phyloP scores from a whole-genome alignment of 148 eudicot species.

The Selenicereus undatus region DNA sequence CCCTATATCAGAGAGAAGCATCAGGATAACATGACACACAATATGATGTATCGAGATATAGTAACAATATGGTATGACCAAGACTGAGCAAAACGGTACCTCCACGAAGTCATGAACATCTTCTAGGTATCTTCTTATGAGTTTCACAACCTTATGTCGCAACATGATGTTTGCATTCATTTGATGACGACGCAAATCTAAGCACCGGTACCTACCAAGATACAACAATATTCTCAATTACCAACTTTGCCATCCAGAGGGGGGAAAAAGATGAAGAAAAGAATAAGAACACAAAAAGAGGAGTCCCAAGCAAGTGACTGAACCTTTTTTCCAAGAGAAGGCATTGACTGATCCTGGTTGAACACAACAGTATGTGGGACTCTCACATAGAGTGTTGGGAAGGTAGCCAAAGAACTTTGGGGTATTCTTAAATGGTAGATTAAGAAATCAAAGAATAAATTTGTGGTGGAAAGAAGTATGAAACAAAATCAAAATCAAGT shows the following conservation, averaged over 20 bases:
- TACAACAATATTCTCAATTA: slow-evolving; percentile 11
- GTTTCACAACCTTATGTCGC: slow-evolving; percentile 76
- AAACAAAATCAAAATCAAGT: too few relatives aligned
- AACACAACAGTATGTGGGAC: too few relatives aligned
- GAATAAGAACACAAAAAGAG: neutral
- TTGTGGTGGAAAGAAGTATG: too few relatives aligned
- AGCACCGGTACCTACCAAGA: slow-evolving; percentile 73
- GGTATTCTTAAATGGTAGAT: too few relatives aligned
- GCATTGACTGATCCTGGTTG: too few relatives aligned
- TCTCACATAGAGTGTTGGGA: too few relatives aligned
- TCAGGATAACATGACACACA: slow-evolving; percentile 26
- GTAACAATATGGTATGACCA: neutral
- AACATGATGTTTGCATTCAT: slow-evolving; percentile 72
- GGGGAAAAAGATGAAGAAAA: neutral
- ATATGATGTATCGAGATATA: neutral
- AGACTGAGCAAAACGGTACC: slow-evolving; percentile 38
- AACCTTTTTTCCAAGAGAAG: too few relatives aligned
- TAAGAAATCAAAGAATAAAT: too few relatives aligned
- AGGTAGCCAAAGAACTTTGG: too few relatives aligned
- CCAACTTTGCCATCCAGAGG: slow-evolving; percentile 1
- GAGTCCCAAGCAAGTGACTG: neutral
- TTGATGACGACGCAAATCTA: slow-evolving; percentile 79
- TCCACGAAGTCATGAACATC: slow-evolving; percentile 87
- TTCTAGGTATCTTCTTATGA: slow-evolving; percentile 82
- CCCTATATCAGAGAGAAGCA: slow-evolving; percentile 62